Percentiles rank a stretch among this genome's conserved stretches.
phyloP scores from a whole-genome alignment of 306 rosid species.

The Biancaea sappan region DNA sequence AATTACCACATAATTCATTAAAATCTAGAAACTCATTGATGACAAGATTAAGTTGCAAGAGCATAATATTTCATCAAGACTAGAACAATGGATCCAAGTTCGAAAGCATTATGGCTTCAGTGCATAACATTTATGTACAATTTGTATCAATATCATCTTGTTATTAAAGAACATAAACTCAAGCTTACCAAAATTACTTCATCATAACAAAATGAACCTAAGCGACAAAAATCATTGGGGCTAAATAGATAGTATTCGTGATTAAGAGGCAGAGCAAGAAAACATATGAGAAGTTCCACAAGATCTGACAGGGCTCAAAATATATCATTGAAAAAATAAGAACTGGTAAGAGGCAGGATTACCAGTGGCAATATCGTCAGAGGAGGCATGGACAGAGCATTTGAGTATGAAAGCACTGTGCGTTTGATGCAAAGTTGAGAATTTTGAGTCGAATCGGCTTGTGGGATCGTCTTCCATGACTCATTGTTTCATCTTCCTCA shows the following conservation, averaged over 20 bases:
- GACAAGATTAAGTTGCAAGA: not conserved
- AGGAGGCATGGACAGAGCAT: slow-evolving; percentile 43
- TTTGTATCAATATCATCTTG: not conserved
- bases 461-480: too few relatives aligned
- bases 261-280: not conserved
- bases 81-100: not conserved
- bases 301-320: not conserved
- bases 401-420: slow-evolving; percentile 38
- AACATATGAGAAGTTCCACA: not conserved
- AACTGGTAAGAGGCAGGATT: not conserved
- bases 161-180: not conserved
- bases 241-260: not conserved
- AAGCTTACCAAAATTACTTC: not conserved
- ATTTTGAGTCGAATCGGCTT: slow-evolving; percentile 27
- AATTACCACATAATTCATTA: not conserved
- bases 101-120: too few relatives aligned
- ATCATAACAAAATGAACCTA: not conserved
- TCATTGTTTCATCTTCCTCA: too few relatives aligned
- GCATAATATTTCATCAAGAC: not conserved
- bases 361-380: slow-evolving; percentile 30
- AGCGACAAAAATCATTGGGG: not conserved
- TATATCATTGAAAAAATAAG: not conserved
- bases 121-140: not conserved
- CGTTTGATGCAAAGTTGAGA: slow-evolving; percentile 11
- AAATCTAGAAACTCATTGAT: not conserved